A percentile compares a stretch with the other conserved stretches of the same genome.
Conservation (phyloP, 1,284 basidiomycete genomes). For the Fistulinella cinereoalba region DNA sequence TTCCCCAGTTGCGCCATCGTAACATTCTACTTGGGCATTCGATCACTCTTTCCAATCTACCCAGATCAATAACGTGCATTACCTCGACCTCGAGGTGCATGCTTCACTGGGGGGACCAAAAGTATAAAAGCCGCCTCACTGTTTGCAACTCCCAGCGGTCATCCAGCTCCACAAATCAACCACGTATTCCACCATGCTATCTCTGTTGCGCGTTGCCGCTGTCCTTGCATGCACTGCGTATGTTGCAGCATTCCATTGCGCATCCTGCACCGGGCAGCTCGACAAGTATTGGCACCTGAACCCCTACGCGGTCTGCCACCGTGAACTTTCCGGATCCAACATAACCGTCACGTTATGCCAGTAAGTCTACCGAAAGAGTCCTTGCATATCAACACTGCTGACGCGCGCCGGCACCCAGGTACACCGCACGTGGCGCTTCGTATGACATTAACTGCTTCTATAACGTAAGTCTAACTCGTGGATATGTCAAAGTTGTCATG, state of each 20-base stretch:
- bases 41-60: too few species aligned
- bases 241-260: not conserved
- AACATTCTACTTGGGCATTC: too few species aligned
- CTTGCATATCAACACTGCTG: not conserved
- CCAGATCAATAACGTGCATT: too few species aligned
- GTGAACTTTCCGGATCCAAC: not conserved
- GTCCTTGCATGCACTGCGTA: constrained; percentile 4
- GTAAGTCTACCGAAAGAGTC: not conserved
- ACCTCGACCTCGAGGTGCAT: too few species aligned
- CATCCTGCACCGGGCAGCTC: not conserved
- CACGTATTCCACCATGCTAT: not conserved
- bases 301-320: not conserved
- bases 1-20: too few species aligned
- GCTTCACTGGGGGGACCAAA: too few species aligned
- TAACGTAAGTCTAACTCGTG: constrained; percentile 2
- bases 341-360: not conserved
- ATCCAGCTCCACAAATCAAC: not conserved
- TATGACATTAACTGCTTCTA: not conserved
- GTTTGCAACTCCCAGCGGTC: not conserved
- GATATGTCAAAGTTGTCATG: not conserved
- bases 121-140: not conserved
- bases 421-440: not conserved
- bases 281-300: not conserved
- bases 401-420: not conserved
- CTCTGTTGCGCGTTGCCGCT: not conserved